These are phyloP conservation scores for Capsicum rhomboideum DNA, from an alignment of 257 asterid genomes.

Conservation along the genomic window DNA sequence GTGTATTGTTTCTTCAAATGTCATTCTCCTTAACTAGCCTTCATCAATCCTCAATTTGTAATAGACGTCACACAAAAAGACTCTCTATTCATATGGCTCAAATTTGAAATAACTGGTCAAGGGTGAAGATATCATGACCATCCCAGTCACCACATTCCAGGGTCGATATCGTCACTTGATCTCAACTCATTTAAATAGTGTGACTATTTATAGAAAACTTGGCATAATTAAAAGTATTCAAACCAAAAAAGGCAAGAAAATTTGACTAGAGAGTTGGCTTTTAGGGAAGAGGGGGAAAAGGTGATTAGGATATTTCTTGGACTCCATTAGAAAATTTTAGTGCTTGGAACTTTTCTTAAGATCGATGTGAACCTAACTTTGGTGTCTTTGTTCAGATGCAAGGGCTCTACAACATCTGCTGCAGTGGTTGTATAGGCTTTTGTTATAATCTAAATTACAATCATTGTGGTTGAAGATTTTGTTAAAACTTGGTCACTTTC, in stretches of 20 bases:
- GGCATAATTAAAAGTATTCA: slow-evolving; percentile 14
- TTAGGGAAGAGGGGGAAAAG: neutral
- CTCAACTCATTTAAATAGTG: neutral
- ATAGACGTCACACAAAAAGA: neutral
- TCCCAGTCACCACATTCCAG: too few species aligned
- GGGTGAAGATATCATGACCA: neutral
- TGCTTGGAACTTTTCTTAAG: slow-evolving; percentile 4
- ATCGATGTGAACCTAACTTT: slow-evolving; percentile 2
- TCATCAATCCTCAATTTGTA: neutral
- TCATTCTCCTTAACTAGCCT: too few species aligned
- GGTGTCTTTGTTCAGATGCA: slow-evolving; percentile 11
- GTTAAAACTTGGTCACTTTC: neutral
- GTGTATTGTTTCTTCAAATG: neutral
- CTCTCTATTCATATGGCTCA: neutral
- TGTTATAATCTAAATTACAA: neutral
- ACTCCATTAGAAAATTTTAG: slow-evolving; percentile 6
- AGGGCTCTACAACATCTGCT: neutral
- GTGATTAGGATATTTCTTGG: neutral
- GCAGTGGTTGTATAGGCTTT: neutral
- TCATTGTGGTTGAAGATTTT: slow-evolving; percentile 10
- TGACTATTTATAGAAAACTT: slow-evolving; percentile 9
- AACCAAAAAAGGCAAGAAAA: neutral
- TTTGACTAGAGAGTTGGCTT: neutral
- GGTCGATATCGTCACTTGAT: neutral
- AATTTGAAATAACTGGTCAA: neutral